These are phyloP conservation scores for Pythium coloratum DNA, from an alignment of 352 stramenopile species.

Conservation along the genomic window DNA sequence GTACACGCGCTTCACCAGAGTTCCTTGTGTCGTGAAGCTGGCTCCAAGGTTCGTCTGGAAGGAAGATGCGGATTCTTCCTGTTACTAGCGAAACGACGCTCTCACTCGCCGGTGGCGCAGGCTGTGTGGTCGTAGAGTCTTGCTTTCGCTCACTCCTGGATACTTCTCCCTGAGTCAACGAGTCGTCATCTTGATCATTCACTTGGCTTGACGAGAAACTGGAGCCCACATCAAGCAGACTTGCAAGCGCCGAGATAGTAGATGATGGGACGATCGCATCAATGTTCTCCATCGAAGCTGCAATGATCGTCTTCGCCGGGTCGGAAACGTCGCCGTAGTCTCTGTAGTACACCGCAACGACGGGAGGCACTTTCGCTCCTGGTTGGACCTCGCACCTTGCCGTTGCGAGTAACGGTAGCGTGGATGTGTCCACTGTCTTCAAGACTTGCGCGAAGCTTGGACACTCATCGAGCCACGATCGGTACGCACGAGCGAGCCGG, in stretches of 20 bases:
- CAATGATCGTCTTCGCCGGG: not conserved
- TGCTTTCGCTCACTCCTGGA: not conserved
- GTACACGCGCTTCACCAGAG: not conserved
- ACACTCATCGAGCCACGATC: constrained; percentile 1
- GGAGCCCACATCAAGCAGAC: not conserved
- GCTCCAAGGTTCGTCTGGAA: constrained; percentile 44
- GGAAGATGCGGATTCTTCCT: constrained; percentile 52
- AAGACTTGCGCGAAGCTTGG: not conserved
- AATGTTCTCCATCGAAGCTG: constrained; percentile 20
- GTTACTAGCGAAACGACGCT: constrained; percentile 30
- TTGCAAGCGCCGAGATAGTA: constrained; percentile 6
- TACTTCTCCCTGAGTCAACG: not conserved
- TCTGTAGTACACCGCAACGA: constrained; percentile 19
- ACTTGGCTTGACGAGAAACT: not conserved
- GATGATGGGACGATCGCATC: constrained; percentile 22
- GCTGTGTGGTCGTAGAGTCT: not conserved
- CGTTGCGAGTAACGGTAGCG: constrained; percentile 11
- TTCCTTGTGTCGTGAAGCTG: not conserved
- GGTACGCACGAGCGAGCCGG: constrained; percentile 19
- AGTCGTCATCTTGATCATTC: not conserved
- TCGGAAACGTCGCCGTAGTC: constrained; percentile 17
- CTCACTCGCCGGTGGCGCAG: not conserved
- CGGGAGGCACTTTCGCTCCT: constrained; percentile 1
- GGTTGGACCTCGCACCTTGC: not conserved
- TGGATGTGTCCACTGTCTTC: not conserved